Conservation (phyloP, 345 rosid genomes). For the Lumnitzera littorea region DNA sequence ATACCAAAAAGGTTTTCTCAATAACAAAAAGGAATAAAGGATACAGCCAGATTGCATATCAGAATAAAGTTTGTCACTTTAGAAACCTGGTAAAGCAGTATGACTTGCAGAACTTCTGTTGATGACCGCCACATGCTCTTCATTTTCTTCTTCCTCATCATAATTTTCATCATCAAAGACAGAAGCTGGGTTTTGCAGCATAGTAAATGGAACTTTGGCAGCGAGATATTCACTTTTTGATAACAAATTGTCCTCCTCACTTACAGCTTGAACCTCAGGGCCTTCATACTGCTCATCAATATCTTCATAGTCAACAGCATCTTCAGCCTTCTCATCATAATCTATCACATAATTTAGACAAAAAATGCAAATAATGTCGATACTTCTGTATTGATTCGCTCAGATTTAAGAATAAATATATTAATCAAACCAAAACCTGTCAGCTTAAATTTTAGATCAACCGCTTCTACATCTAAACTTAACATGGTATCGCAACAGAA, state of each 20-base stretch:
- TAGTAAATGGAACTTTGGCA: conserved; percentile 39
- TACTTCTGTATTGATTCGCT: no score
- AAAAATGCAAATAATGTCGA: not conserved
- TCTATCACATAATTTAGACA: conserved; percentile 26
- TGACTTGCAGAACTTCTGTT: conserved; percentile 37
- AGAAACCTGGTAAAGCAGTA: conserved; percentile 38
- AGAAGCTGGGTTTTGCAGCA: conserved; percentile 36
- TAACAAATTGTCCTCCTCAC: conserved; percentile 77
- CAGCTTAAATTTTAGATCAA: no score
- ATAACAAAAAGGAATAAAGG: no score
- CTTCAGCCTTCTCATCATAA: conserved; percentile 86
- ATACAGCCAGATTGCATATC: no score
- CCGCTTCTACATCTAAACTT: no score
- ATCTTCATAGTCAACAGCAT: conserved; percentile 94
- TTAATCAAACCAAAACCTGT: no score
- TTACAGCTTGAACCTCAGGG: conserved; percentile 67
- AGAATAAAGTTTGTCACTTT: not conserved
- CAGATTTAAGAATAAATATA: no score
- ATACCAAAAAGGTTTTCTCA: no score
- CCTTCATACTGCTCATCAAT: conserved; percentile 95
- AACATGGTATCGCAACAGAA: no score
- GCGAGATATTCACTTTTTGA: conserved; percentile 62
- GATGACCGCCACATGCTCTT: conserved; percentile 35
- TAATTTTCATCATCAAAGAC: conserved; percentile 87
- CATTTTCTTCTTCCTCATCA: conserved; percentile 82